phyloP scores from a whole-genome alignment of 495 filamentous ascomycete species.

The Rhizodiscina lignyota region DNA sequence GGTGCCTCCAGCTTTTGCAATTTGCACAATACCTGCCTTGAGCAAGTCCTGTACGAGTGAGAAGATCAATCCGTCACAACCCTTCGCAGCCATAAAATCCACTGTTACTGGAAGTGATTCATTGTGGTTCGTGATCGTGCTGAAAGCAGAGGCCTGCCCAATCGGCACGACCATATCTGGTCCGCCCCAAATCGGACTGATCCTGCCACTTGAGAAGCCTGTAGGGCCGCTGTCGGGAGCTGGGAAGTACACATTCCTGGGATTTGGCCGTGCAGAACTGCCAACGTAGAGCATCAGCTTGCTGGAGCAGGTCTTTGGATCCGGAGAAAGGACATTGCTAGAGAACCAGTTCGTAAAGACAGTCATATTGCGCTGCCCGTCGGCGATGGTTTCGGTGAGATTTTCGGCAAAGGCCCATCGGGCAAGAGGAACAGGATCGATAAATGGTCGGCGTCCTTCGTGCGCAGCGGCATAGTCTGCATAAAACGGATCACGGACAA shows the following conservation, averaged over 20 bases:
- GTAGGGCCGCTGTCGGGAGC: slow-evolving; percentile 18
- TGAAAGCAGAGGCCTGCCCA: slow-evolving; percentile 34
- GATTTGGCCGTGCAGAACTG: slow-evolving; percentile 5
- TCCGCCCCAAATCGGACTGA: slow-evolving; percentile 29
- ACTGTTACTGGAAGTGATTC: slow-evolving; percentile 44
- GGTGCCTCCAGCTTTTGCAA: slow-evolving; percentile 26
- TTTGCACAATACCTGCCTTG: slow-evolving; percentile 29
- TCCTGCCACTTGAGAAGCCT: slow-evolving; percentile 28
- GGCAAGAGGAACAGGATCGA: slow-evolving; percentile 27
- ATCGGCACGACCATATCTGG: slow-evolving; percentile 44
- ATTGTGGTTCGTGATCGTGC: slow-evolving; percentile 31
- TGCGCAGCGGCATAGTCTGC: slow-evolving; percentile 20
- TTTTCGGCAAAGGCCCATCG: slow-evolving; percentile 41
- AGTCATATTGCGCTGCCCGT: slow-evolving; percentile 28
- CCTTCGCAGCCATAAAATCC: slow-evolving; percentile 39
- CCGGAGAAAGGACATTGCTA: slow-evolving; percentile 24
- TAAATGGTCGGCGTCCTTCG: slow-evolving; percentile 19
- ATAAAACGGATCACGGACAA: slow-evolving; percentile 22
- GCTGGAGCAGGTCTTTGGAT: slow-evolving; percentile 20
- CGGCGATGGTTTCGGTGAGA: slow-evolving; percentile 16
- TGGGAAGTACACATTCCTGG: slow-evolving; percentile 21
- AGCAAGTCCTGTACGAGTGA: slow-evolving; percentile 35
- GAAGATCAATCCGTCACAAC: slow-evolving; percentile 49
- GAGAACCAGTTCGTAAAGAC: slow-evolving; percentile 39
- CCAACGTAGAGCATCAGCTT: slow-evolving; percentile 23